These are phyloP conservation scores for Penicillium coffeae DNA, from an alignment of 495 filamentous ascomycete species.

Conservation along the genomic window DNA sequence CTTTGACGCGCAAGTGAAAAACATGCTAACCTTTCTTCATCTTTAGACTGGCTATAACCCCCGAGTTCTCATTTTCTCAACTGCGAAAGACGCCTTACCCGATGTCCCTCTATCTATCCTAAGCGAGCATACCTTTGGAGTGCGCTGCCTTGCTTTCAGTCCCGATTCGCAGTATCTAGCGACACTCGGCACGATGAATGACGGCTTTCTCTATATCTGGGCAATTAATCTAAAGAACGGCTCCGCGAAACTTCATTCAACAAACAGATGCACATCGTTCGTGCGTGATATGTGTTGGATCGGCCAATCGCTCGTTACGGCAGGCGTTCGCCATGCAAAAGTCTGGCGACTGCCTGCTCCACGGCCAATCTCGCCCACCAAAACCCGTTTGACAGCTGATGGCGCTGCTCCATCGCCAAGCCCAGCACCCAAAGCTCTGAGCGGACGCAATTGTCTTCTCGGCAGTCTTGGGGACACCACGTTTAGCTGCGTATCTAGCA, in stretches of 20 bases:
- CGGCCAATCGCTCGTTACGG: conserved; percentile 64
- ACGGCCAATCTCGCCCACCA: conserved; percentile 43
- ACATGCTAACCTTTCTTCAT: neutral
- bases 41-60: conserved; percentile 82
- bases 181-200: conserved; percentile 80
- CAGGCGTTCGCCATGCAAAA: conserved; percentile 89
- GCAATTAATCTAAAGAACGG: conserved; percentile 78
- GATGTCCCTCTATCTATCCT: conserved; percentile 83
- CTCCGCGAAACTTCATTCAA: conserved; percentile 78
- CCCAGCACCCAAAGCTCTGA: conserved; percentile 51
- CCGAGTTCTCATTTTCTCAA: conserved; percentile 83
- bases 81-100: conserved; percentile 65
- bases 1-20: conserved; percentile 25
- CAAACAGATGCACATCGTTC: conserved; percentile 87
- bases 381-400: conserved; percentile 43
- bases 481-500: conserved; percentile 72
- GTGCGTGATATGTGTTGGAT: conserved; percentile 87
- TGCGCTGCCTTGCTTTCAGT: conserved; percentile 85
- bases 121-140: conserved; percentile 85
- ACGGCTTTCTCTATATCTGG: conserved; percentile 95
- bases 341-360: conserved; percentile 79
- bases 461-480: conserved; percentile 67
- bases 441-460: conserved; percentile 57
- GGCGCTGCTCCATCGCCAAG: conserved; percentile 34
- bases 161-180: conserved; percentile 83